Percentiles rank a stretch among this genome's conserved stretches.
Conservation (phyloP, 1,139 yeast species). For the Kodamaea suecica region DNA sequence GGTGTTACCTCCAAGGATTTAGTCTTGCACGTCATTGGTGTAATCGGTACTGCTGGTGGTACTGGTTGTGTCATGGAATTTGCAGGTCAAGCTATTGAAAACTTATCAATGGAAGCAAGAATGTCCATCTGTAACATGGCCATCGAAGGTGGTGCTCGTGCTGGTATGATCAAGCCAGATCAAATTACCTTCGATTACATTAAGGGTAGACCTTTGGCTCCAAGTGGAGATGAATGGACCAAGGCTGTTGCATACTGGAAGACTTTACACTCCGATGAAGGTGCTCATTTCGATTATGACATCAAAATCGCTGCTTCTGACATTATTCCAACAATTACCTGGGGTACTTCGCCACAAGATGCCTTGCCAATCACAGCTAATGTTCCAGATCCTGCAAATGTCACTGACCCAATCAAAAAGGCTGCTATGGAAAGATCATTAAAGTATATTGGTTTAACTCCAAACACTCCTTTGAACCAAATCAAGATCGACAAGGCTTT, state of each 20-base stretch:
- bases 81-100: conserved; percentile 91
- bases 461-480: conserved; percentile 75
- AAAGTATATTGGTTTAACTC: conserved; percentile 82
- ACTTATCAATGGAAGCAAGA: conserved; percentile 94
- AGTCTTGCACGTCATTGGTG: conserved; percentile 89
- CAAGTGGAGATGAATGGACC: conserved; percentile 90
- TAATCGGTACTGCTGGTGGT: conserved; percentile 99
- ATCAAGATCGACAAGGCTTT: conserved; percentile 86
- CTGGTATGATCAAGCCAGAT: conserved; percentile 98
- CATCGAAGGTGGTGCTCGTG: conserved; percentile 98
- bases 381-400: conserved; percentile 84
- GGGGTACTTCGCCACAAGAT: conserved; percentile 99
- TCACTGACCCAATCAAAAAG: conserved; percentile 70
- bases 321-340: conserved; percentile 91
- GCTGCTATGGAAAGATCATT: conserved; percentile 90
- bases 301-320: conserved; percentile 79
- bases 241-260: conserved; percentile 91
- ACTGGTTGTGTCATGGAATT: conserved; percentile 96
- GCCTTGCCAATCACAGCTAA: conserved; percentile 88
- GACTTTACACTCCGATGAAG: conserved; percentile 81
- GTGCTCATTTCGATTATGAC: conserved; percentile 84
- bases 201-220: conserved; percentile 92
- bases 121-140: conserved; percentile 99
- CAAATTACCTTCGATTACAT: conserved; percentile 81
- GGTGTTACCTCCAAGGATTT: conserved; percentile 96